Percentiles rank a stretch among this genome's conserved stretches.
Conservation (phyloP, 495 filamentous ascomycete genomes). For the Trichocladium antarcticum region DNA sequence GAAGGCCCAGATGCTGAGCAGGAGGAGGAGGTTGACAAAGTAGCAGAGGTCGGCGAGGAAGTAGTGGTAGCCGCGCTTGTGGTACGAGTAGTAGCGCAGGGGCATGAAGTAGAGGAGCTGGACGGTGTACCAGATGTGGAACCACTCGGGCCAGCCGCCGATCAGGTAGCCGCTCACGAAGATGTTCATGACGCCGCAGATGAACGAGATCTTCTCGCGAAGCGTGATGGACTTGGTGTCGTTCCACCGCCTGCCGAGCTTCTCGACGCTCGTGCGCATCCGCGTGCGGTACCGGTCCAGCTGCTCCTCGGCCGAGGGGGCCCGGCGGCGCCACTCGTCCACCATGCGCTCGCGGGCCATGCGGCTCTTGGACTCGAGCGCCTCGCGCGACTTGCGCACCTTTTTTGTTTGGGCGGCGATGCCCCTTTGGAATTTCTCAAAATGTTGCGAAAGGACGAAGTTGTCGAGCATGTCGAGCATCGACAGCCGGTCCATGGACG, state of each 20-base stretch:
- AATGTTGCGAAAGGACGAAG: constrained; percentile 72
- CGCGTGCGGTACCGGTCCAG: constrained; percentile 79
- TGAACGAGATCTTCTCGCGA: constrained; percentile 92
- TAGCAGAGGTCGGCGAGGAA: constrained; percentile 96
- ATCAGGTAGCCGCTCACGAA: constrained; percentile 93
- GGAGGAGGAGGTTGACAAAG: constrained; percentile 82
- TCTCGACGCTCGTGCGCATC: constrained; percentile 79
- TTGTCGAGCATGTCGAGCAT: constrained; percentile 92
- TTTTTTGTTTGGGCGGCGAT: constrained; percentile 73
- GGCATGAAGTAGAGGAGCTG: constrained; percentile 94
- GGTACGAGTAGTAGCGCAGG: constrained; percentile 83
- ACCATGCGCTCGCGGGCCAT: constrained; percentile 60
- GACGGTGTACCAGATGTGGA: constrained; percentile 83
- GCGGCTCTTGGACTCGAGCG: constrained; percentile 42
- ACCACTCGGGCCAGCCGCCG: constrained; percentile 71
- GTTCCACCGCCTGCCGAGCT: constrained; percentile 74
- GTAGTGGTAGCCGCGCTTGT: constrained; percentile 84
- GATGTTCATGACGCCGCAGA: constrained; percentile 90
- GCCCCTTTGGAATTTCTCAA: constrained; percentile 77
- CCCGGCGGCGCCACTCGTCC: constrained; percentile 72
- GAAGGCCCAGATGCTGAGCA: constrained; percentile 82
- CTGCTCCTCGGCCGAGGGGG: constrained; percentile 82
- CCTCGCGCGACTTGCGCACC: constrained; percentile 70
- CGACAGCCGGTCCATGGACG: constrained; percentile 82
- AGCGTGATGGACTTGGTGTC: constrained; percentile 76